These are phyloP conservation scores for Claviceps purpurea DNA, from an alignment of 2,329 filamentous ascomycete genomes.

Conservation along the genomic window DNA sequence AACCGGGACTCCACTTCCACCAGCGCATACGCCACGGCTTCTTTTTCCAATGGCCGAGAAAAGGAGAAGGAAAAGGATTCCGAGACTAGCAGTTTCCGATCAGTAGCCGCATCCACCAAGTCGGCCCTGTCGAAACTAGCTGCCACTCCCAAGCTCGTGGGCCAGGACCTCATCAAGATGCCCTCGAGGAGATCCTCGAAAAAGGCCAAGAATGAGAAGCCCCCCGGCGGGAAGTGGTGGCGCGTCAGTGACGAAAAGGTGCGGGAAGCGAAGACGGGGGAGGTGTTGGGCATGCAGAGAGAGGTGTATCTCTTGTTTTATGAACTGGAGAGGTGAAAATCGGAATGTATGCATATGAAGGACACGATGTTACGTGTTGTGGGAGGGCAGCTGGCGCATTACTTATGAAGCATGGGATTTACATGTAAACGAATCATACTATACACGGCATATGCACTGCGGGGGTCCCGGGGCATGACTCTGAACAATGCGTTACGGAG, in stretches of 20 bases:
- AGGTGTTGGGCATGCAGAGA: slow-evolving; percentile 84
- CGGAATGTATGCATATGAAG: neutral
- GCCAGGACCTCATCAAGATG: slow-evolving; percentile 12
- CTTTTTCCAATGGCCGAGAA: slow-evolving; percentile 6
- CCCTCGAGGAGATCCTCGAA: slow-evolving; percentile 12
- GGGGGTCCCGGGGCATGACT: too few relatives aligned
- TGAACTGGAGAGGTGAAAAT: slow-evolving; percentile 52
- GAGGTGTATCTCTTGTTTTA: slow-evolving; percentile 97
- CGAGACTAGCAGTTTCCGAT: slow-evolving; percentile 40
- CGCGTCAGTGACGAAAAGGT: slow-evolving; percentile 95
- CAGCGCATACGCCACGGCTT: slow-evolving; percentile 5
- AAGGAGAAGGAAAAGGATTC: slow-evolving; percentile 27
- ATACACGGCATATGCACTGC: too few relatives aligned
- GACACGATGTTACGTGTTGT: neutral
- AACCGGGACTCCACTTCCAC: slow-evolving; percentile 5
- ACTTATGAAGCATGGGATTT: too few relatives aligned
- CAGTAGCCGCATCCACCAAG: slow-evolving; percentile 41
- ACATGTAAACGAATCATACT: too few relatives aligned
- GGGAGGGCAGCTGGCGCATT: too few relatives aligned
- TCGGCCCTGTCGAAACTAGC: slow-evolving; percentile 39
- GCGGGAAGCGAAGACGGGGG: slow-evolving; percentile 82
- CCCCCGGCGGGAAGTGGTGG: slow-evolving; percentile 70
- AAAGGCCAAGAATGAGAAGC: slow-evolving; percentile 42
- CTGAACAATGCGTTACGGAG: too few relatives aligned
- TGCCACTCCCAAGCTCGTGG: slow-evolving; percentile 17